These are phyloP conservation scores for Penicillium sclerotigenum DNA, from an alignment of 2,329 filamentous ascomycete species.

Conservation along the genomic window DNA sequence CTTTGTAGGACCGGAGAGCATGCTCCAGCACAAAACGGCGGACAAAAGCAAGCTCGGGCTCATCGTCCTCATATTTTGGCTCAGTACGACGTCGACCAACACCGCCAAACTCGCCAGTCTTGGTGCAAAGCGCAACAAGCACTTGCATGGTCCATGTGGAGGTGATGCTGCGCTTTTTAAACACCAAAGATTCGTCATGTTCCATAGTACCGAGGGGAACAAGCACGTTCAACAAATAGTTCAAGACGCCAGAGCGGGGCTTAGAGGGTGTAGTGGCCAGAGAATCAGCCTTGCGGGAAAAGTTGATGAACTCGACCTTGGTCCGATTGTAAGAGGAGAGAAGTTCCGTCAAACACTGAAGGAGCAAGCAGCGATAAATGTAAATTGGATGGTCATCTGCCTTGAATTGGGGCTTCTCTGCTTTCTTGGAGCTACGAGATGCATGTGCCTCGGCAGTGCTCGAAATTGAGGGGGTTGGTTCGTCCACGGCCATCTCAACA, in stretches of 20 bases:
- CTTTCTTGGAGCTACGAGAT: conserved; percentile 54
- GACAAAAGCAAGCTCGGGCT: conserved; percentile 70
- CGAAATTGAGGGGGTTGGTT: conserved; percentile 34
- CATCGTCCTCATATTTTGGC: conserved; percentile 39
- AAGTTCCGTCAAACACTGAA: conserved; percentile 88
- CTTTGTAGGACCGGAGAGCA: conserved; percentile 85
- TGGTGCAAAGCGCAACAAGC: conserved; percentile 79
- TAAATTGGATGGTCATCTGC: conserved; percentile 92
- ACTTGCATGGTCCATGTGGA: conserved; percentile 83
- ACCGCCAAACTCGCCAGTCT: conserved; percentile 73
- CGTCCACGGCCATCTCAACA: conserved; percentile 50
- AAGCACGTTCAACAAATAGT: conserved; percentile 85
- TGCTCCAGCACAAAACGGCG: conserved; percentile 94
- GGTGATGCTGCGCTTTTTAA: conserved; percentile 82
- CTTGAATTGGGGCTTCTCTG: conserved; percentile 75
- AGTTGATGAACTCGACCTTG: conserved; percentile 99
- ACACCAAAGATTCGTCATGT: conserved; percentile 68
- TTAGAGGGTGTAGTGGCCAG: conserved; percentile 87
- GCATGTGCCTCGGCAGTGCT: conserved; percentile 28
- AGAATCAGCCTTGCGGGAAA: conserved; percentile 84
- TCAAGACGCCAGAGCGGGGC: conserved; percentile 84
- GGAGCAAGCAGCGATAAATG: conserved; percentile 90
- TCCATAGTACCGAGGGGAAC: conserved; percentile 64
- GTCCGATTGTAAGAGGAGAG: conserved; percentile 88
- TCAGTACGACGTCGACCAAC: conserved; percentile 55